Percentiles rank a stretch among this genome's conserved stretches.
Evolutionary conservation across 2,329 filamentous ascomycete species (phyloP).

Genomic region (Xylaria sp.): DNA sequence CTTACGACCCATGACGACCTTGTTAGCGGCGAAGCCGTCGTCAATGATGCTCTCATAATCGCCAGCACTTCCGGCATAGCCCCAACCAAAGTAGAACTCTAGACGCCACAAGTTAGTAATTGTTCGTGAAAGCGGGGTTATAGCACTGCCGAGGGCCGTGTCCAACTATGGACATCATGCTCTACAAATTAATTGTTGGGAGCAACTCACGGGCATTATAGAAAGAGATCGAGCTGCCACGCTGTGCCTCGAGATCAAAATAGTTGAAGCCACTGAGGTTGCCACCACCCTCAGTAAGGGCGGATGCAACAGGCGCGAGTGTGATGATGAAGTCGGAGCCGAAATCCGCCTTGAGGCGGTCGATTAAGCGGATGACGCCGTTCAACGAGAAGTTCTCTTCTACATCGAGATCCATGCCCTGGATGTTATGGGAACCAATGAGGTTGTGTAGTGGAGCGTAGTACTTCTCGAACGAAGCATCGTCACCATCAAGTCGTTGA

Average conservation of each 20-base stretch:
- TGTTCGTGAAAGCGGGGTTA: constrained; percentile 1
- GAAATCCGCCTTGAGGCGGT: constrained; percentile 75
- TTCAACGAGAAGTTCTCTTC: constrained; percentile 79
- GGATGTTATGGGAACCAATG: constrained; percentile 69
- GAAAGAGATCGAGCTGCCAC: constrained; percentile 76
- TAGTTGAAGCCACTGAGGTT: constrained; percentile 89
- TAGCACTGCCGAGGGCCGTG: background rate
- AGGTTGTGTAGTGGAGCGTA: constrained; percentile 73
- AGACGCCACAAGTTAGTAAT: constrained; percentile 4
- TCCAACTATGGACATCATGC: background rate
- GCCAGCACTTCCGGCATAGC: constrained; percentile 60
- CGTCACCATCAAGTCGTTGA: constrained; percentile 64
- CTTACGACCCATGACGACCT: constrained; percentile 76
- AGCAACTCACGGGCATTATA: constrained; percentile 74
- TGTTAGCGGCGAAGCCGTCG: constrained; percentile 76
- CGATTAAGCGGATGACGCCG: constrained; percentile 74
- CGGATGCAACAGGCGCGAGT: constrained; percentile 83
- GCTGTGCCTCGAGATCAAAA: constrained; percentile 74
- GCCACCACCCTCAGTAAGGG: constrained; percentile 63
- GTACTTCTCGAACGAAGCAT: constrained; percentile 74
- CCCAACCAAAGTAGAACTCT: constrained; percentile 93
- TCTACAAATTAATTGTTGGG: background rate
- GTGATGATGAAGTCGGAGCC: constrained; percentile 79
- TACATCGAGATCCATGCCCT: constrained; percentile 82
- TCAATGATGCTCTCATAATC: constrained; percentile 64